These are phyloP conservation scores for Beauveria sp. DNA, from an alignment of 2,329 filamentous ascomycete genomes.

Conservation along the genomic window DNA sequence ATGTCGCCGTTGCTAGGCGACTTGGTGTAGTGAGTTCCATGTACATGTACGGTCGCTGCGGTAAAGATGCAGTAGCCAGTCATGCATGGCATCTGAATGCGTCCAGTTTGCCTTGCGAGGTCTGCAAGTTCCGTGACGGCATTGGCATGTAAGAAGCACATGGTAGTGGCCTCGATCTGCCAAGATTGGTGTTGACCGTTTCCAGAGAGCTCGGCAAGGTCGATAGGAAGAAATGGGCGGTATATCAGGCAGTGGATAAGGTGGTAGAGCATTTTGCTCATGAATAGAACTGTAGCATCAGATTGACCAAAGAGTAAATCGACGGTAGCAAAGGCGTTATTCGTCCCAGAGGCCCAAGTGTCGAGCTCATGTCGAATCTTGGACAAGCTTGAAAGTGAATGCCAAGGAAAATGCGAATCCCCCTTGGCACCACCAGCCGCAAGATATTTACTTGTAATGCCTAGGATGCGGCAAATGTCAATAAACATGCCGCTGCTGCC, in stretches of 20 bases:
- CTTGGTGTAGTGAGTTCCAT: conserved; percentile 71
- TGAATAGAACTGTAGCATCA: conserved; percentile 69
- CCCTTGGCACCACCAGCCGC: conserved; percentile 81
- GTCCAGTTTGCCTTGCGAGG: conserved; percentile 63
- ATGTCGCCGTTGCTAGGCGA: conserved; percentile 40
- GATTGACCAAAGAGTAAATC: conserved; percentile 68
- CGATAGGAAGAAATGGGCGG: conserved; percentile 77
- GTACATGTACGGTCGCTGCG: conserved; percentile 80
- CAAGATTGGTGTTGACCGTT: conserved; percentile 82
- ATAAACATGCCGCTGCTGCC: conserved; percentile 76
- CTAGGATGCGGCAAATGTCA: conserved; percentile 74
- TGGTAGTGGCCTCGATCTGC: conserved; percentile 85
- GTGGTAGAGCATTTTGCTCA: conserved; percentile 83
- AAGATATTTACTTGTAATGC: conserved; percentile 75
- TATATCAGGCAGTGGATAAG: conserved; percentile 82
- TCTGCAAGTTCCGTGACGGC: conserved; percentile 78
- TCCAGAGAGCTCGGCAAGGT: conserved; percentile 71
- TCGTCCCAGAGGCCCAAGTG: conserved; percentile 75
- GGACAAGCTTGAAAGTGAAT: conserved; percentile 74
- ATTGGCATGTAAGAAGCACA: conserved; percentile 81
- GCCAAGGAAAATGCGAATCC: conserved; percentile 87
- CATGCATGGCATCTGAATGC: conserved; percentile 79
- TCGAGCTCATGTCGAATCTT: conserved; percentile 81
- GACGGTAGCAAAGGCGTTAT: conserved; percentile 69
- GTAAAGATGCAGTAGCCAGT: conserved; percentile 83